Conservation (phyloP, 768 basidiomycete species). For the Pleurotus pulmonarius region DNA sequence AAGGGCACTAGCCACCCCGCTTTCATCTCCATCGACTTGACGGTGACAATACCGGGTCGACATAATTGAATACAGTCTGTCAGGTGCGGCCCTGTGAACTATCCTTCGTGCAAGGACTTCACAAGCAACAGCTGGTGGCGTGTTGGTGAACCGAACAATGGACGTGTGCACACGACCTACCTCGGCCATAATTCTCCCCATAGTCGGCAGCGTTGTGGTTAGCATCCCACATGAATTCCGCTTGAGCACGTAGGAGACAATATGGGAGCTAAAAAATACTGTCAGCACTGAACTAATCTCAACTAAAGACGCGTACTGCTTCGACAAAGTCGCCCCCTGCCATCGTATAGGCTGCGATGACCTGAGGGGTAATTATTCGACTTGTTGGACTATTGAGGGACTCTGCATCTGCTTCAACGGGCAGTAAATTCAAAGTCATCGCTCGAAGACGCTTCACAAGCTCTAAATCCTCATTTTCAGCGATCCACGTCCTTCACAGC, state of each 20-base stretch:
- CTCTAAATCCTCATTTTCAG: conserved; percentile 37
- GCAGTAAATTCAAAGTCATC: conserved; percentile 71
- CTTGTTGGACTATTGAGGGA: conserved; percentile 74
- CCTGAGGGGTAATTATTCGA: conserved; percentile 77
- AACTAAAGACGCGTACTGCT: conserved; percentile 49
- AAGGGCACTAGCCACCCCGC: conserved; percentile 71
- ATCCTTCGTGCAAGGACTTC: conserved; percentile 82
- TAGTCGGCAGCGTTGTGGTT: conserved; percentile 81
- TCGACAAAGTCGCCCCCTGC: conserved; percentile 88
- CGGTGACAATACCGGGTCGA: conserved; percentile 70
- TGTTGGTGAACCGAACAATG: conserved; percentile 1
- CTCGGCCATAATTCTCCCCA: conserved; percentile 80
- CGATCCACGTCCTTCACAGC: too few relatives aligned
- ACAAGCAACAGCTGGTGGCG: conserved; percentile 65
- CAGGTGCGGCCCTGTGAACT: conserved; percentile 63
- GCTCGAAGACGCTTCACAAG: conserved; percentile 78
- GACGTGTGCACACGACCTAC: conserved; percentile 30
- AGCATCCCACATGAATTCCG: conserved; percentile 80
- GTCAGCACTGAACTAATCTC: neutral
- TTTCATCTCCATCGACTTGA: conserved; percentile 72
- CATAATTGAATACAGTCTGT: conserved; percentile 68
- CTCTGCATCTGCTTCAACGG: conserved; percentile 70
- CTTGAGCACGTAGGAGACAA: conserved; percentile 70
- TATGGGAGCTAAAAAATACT: conserved; percentile 62
- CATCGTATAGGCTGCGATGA: conserved; percentile 70